Conservation (phyloP, 148 eudicot species). For the Amaranthus palmeri region DNA sequence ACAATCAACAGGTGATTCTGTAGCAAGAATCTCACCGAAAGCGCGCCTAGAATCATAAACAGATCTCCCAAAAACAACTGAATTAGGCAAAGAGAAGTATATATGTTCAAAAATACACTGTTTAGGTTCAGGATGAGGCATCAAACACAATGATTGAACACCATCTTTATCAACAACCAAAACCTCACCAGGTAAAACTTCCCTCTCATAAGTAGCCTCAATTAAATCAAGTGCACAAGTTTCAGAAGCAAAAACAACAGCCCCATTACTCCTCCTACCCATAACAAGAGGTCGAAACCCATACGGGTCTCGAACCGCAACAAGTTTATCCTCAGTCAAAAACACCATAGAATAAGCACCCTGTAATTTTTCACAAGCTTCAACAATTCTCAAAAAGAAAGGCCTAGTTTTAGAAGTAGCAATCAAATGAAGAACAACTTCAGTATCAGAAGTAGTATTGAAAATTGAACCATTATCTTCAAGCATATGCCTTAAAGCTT, state of each 20-base stretch:
- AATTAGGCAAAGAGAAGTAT: slow-evolving; percentile 73
- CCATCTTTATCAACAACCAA: slow-evolving; percentile 80
- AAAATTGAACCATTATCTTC: slow-evolving; percentile 70
- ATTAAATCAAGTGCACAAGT: slow-evolving; percentile 88
- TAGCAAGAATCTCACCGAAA: slow-evolving; percentile 61
- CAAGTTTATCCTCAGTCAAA: slow-evolving; percentile 67
- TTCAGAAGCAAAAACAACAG: slow-evolving; percentile 82
- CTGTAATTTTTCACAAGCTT: slow-evolving; percentile 51
- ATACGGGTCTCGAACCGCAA: slow-evolving; percentile 76
- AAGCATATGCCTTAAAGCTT: slow-evolving; percentile 36
- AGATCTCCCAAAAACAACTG: slow-evolving; percentile 71
- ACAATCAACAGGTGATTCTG: slow-evolving; percentile 67
- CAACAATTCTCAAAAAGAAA: slow-evolving; percentile 41
- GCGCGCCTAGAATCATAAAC: slow-evolving; percentile 56
- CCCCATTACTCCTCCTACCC: slow-evolving; percentile 86
- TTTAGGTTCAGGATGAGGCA: slow-evolving; percentile 63
- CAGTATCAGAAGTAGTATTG: slow-evolving; percentile 73
- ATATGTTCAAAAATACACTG: slow-evolving; percentile 86
- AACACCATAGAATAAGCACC: slow-evolving; percentile 93
- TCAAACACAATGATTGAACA: slow-evolving; percentile 44
- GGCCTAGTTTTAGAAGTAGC: slow-evolving; percentile 53
- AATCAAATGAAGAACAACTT: slow-evolving; percentile 71
- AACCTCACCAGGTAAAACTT: slow-evolving; percentile 78
- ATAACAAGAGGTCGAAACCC: slow-evolving; percentile 90
- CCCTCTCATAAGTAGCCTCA: slow-evolving; percentile 76